A percentile compares a stretch with the other conserved stretches of the same genome.
phyloP scores from a whole-genome alignment of 768 basidiomycete genomes.

The Hydnomerulius pinastri region DNA sequence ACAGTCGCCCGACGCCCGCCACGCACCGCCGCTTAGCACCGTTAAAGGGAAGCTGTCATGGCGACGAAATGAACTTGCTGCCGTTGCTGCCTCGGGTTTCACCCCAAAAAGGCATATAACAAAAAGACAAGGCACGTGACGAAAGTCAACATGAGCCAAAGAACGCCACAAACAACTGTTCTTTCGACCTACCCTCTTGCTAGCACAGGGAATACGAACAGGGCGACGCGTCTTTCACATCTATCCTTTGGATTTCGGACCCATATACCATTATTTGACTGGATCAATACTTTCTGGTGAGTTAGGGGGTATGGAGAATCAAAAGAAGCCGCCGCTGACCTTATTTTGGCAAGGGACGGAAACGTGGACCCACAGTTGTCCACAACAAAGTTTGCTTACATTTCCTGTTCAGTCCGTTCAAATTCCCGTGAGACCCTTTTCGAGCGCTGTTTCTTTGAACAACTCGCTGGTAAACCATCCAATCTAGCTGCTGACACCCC shows the following conservation, averaged over 20 bases:
- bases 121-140: constrained; percentile 30
- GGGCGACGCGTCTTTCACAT: constrained; percentile 8
- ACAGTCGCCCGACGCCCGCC: too few species aligned
- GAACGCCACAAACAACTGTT: constrained; percentile 39
- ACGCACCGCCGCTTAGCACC: too few species aligned
- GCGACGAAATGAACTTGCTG: constrained; percentile 2
- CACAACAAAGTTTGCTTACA: constrained; percentile 45
- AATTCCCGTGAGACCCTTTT: constrained; percentile 30
- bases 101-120: background rate
- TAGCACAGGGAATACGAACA: constrained; percentile 26
- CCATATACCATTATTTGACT: constrained; percentile 6
- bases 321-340: constrained; percentile 18
- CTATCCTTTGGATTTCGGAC: constrained; percentile 17
- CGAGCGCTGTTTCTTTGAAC: constrained; percentile 12
- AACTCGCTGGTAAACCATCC: constrained; percentile 1
- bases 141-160: constrained; percentile 57
- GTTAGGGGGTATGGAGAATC: constrained; percentile 6
- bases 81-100: constrained; percentile 13
- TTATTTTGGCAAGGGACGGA: constrained; percentile 37
- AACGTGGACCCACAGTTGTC: constrained; percentile 57
- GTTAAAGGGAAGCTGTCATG: constrained; percentile 6
- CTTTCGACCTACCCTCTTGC: constrained; percentile 17
- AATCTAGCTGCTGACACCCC: constrained; percentile 1
- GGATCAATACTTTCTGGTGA: constrained; percentile 12
- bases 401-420: constrained; percentile 45